Base-by-base conservation (phyloP, 257 asterid species). In the Capsicum pubescens region DNA sequence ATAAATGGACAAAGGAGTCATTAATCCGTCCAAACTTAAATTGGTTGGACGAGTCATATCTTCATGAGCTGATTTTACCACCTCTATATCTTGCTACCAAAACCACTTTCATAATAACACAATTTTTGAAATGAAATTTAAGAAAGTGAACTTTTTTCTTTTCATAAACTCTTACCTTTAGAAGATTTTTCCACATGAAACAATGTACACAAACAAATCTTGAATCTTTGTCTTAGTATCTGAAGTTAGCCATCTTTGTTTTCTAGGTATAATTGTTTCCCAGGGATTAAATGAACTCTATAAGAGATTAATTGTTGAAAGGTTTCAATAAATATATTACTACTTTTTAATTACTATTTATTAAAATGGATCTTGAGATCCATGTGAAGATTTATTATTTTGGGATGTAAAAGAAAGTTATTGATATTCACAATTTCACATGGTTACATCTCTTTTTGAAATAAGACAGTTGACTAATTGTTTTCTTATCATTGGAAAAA, bases 131-230 rank as follows among this genome's bases (percentile, higher is more conserved):
- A 57, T 57, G 63, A 58, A 58, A 7, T 16, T 16, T 58, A 16
- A 15, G 8, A 60, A 60, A 0, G 44, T 39, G 44, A 39, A 39
- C 0, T 3, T 39, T 3, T 39, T 39, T 39, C 2, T 3, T 39
- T 39, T 26, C 5, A 39, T 39, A 4, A 39, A 58, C 8, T 58
- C 71, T 11, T 64, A 64, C 46, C 71, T 64, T 64, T 5, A 64
- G 71, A 64, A 64, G 48, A 66, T 66, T 35, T 35, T 66, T 66
- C 72, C 72, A 66, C 48, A 66, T 4, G 48, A 32, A 66, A 66
- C 48, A 12, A 35, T n/a, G 72, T 35, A 66, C 14, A 26, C 48
- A 7, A 35, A 64, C 44, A 64, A 13, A 64, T 32, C 8, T 64
- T 64, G 71, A 26, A 64, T 12, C n/a, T 60, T 60, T 13, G 19